Conservation (phyloP, 208 protist genomes). For the Jaenimonas drosophilae region DNA sequence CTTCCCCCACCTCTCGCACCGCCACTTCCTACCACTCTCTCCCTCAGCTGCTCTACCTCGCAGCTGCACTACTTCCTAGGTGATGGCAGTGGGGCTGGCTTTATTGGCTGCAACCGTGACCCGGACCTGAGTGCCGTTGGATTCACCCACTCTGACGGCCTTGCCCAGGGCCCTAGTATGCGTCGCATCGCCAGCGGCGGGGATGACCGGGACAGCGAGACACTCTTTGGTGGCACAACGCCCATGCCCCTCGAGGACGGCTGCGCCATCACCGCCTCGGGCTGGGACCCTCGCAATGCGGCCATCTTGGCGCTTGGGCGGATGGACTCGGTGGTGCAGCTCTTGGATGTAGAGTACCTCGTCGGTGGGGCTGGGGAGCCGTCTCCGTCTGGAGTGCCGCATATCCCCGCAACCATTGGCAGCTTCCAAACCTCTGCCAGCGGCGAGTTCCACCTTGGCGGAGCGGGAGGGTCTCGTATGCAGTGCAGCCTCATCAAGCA, state of each 20-base stretch:
- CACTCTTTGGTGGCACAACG: neutral
- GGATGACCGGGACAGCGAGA: neutral
- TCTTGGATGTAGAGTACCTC: slow-evolving; percentile 49
- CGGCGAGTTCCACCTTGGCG: neutral
- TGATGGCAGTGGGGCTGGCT: slow-evolving; percentile 16
- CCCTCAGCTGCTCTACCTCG: slow-evolving; percentile 34
- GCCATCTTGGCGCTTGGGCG: slow-evolving; percentile 50
- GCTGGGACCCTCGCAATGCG: slow-evolving; percentile 49
- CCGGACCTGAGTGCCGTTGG: no score
- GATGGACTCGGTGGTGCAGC: slow-evolving; percentile 41
- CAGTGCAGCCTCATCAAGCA: slow-evolving; percentile 15
- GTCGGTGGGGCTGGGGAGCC: slow-evolving; percentile 7
- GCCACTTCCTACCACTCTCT: slow-evolving; percentile 45
- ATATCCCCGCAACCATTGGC: neutral
- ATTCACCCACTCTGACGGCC: no score
- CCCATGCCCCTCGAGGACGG: neutral
- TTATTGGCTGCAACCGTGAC: slow-evolving; percentile 12
- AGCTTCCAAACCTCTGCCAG: neutral
- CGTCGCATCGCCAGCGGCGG: neutral
- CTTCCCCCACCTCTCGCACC: neutral
- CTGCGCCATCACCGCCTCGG: slow-evolving; percentile 21
- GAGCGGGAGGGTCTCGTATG: neutral
- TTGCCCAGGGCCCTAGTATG: no score
- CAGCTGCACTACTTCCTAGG: slow-evolving; percentile 24
- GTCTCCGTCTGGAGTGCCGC: no score